A percentile compares a stretch with the other conserved stretches of the same genome.
phyloP scores from a whole-genome alignment of 1,284 basidiomycete genomes.

The Cerioporus squamosus region DNA sequence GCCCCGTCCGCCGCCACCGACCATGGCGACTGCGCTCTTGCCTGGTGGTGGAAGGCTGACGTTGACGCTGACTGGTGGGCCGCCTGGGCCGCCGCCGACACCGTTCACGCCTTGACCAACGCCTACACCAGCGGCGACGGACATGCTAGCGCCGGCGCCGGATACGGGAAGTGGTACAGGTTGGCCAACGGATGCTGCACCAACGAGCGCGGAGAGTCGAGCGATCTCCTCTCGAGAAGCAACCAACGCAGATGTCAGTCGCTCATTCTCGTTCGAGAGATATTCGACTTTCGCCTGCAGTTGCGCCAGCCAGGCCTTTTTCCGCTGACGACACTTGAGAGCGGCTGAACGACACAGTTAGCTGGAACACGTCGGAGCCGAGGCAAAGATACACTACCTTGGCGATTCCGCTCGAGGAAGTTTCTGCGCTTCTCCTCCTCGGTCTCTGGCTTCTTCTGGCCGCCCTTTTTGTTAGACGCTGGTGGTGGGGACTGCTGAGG shows the following conservation, averaged over 20 bases:
- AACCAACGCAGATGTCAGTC: conserved; percentile 79
- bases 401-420: conserved; percentile 92
- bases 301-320: conserved; percentile 96
- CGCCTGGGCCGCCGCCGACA: conserved; percentile 18
- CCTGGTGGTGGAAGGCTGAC: conserved; percentile 41
- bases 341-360: conserved; percentile 64
- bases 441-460: conserved; percentile 81
- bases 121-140: conserved; percentile 20
- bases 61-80: conserved; percentile 49
- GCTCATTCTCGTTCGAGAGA: conserved; percentile 91
- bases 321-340: conserved; percentile 97
- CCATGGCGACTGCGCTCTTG: conserved; percentile 33
- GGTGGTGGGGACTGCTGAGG: conserved; percentile 37
- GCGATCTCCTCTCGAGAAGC: conserved; percentile 80
- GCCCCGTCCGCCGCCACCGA: conserved; percentile 31
- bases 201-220: conserved; percentile 73
- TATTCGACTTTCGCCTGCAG: conserved; percentile 94
- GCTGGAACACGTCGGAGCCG: conserved; percentile 3
- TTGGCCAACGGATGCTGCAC: conserved; percentile 56
- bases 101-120: conserved; percentile 35
- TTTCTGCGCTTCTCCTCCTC: conserved; percentile 96
- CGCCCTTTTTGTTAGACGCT: conserved; percentile 32
- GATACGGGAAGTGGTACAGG: conserved; percentile 28
- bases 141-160: conserved; percentile 11
- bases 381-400: conserved; percentile 60